A percentile compares a stretch with the other conserved stretches of the same genome.
These are phyloP conservation scores for Fusarium falciforme DNA, from an alignment of 2,329 filamentous ascomycete species.

Conservation along the genomic window DNA sequence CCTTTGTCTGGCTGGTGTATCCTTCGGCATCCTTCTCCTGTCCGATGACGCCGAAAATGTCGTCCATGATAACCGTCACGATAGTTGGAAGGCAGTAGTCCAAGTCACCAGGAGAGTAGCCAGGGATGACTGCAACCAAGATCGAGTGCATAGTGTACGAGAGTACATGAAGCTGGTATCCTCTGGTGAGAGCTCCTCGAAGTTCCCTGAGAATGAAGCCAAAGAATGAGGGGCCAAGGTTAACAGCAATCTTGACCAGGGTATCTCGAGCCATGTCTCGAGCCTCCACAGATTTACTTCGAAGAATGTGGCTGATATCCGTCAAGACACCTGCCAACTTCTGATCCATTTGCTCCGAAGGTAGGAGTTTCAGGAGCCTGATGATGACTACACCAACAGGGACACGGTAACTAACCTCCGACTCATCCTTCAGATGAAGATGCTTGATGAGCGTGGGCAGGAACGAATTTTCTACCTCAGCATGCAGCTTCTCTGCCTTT, in stretches of 20 bases:
- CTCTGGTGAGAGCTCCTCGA: constrained; percentile 81
- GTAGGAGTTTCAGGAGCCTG: constrained; percentile 85
- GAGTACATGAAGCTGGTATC: constrained; percentile 93
- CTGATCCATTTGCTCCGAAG: constrained; percentile 76
- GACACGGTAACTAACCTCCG: constrained; percentile 91
- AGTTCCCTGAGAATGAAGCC: constrained; percentile 95
- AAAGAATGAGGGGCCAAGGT: constrained; percentile 86
- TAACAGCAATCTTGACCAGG: constrained; percentile 81
- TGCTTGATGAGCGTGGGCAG: constrained; percentile 85
- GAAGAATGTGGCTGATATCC: constrained; percentile 91
- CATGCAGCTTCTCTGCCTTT: constrained; percentile 71
- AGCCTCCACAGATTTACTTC: constrained; percentile 88
- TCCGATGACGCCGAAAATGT: constrained; percentile 91
- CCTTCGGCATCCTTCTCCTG: constrained; percentile 98
- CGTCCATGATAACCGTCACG: constrained; percentile 91
- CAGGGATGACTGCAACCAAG: constrained; percentile 78
- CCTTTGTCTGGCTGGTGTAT: constrained; percentile 95
- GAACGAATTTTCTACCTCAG: constrained; percentile 80
- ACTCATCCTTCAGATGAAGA: constrained; percentile 93
- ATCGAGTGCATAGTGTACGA: constrained; percentile 96
- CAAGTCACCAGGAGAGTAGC: constrained; percentile 82
- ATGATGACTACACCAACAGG: constrained; percentile 90
- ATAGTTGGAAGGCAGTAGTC: constrained; percentile 87
- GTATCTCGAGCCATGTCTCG: constrained; percentile 93
- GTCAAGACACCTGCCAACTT: constrained; percentile 86